A percentile compares a stretch with the other conserved stretches of the same genome.
Conservation (phyloP, 345 rosid genomes). For the Brassica rapa region DNA sequence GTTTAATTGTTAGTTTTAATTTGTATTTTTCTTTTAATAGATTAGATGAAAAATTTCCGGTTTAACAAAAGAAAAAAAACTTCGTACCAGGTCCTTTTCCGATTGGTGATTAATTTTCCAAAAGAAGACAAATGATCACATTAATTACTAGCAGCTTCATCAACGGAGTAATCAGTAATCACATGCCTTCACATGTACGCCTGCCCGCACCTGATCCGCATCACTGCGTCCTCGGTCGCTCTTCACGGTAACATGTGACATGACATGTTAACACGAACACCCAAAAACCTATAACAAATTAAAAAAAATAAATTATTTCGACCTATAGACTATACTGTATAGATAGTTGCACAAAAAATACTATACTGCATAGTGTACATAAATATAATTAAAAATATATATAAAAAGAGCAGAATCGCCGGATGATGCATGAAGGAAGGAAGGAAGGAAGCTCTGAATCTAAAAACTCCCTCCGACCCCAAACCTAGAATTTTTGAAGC, state of each 20-base stretch:
- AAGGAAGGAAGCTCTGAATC: constrained; percentile 41
- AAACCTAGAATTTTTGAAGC: constrained; percentile 24
- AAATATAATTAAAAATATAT: background rate
- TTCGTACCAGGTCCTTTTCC: background rate
- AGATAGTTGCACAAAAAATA: no score
- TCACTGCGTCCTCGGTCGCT: constrained; percentile 12
- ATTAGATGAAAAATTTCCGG: no score
- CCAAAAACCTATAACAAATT: background rate
- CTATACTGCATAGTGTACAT: background rate
- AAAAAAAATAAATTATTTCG: background rate
- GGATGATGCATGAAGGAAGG: constrained; percentile 42
- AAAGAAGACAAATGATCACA: background rate
- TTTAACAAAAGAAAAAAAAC: background rate
- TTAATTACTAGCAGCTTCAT: background rate
- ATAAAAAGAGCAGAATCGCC: constrained; percentile 26
- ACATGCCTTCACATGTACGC: background rate
- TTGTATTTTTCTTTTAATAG: no score
- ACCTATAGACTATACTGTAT: background rate
- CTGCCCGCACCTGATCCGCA: background rate
- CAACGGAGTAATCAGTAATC: background rate
- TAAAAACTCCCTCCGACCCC: constrained; percentile 21
- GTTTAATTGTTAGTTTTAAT: no score
- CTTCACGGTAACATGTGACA: constrained; percentile 6
- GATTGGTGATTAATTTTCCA: background rate
- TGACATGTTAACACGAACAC: constrained; percentile 33